Evolutionary conservation across 2,329 filamentous ascomycete genomes (phyloP).

Genomic region (Paecilomyces formosus): DNA sequence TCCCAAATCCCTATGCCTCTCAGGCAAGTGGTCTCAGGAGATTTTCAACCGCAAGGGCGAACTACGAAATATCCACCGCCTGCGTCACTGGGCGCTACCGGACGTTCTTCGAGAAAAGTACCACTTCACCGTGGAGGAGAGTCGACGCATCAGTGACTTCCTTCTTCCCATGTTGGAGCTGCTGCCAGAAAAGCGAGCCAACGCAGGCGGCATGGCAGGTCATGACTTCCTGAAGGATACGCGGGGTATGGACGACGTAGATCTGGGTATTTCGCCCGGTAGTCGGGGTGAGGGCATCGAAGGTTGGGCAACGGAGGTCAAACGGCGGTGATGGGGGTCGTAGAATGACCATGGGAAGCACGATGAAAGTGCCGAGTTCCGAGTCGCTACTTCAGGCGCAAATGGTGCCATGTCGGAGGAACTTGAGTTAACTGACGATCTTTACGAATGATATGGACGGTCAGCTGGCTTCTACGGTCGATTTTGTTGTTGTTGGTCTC

Average conservation of each 20-base stretch:
- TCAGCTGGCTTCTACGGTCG: neutral
- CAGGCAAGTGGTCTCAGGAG: conserved; percentile 95
- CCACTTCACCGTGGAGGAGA: conserved; percentile 80
- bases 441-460: neutral
- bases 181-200: conserved; percentile 78
- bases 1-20: conserved; percentile 82
- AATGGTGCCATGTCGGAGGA: neutral
- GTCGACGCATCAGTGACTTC: conserved; percentile 71
- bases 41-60: conserved; percentile 98
- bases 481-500: neutral
- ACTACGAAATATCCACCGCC: conserved; percentile 89
- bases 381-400: neutral
- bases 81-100: conserved; percentile 90
- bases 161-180: conserved; percentile 86
- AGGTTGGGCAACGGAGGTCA: conserved; percentile 84
- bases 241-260: conserved; percentile 76
- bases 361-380: neutral
- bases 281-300: conserved; percentile 87
- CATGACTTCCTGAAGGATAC: conserved; percentile 78
- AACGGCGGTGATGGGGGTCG: conserved; percentile 54
- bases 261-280: conserved; percentile 68
- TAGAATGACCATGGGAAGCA: neutral
- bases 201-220: conserved; percentile 89
- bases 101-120: conserved; percentile 96
- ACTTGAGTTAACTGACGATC: neutral